Percentiles rank a stretch among this genome's conserved stretches.
phyloP scores from a whole-genome alignment of 441 rosid genomes.

The Lepidium campestre region DNA sequence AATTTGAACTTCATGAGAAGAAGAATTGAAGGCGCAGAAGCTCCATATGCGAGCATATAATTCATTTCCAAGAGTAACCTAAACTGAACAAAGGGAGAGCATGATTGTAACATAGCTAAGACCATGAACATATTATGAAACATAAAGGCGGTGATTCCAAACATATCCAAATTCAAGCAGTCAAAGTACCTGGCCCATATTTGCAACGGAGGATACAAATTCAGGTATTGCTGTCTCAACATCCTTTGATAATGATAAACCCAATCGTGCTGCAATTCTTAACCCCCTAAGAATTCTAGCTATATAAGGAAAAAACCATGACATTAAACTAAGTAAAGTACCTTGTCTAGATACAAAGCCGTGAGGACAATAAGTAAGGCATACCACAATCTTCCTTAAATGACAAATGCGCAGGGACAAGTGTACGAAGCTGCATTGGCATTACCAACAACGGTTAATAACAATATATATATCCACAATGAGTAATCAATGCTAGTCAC shows the following conservation, averaged over 20 bases:
- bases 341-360: slow-evolving; percentile 14
- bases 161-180: background rate
- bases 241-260: slow-evolving; percentile 66
- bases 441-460: slow-evolving; percentile 10
- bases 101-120: slow-evolving; percentile 20
- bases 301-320: slow-evolving; percentile 28
- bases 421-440: slow-evolving; percentile 64
- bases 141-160: background rate
- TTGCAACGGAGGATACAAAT: slow-evolving; percentile 48
- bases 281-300: slow-evolving; percentile 92
- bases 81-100: slow-evolving; percentile 44
- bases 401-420: slow-evolving; percentile 70
- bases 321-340: slow-evolving; percentile 2
- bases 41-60: slow-evolving; percentile 94
- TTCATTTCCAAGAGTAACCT: slow-evolving; percentile 85
- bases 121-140: slow-evolving; percentile 8
- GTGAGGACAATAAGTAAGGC: slow-evolving; percentile 30
- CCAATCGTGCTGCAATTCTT: slow-evolving; percentile 86
- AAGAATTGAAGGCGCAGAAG: slow-evolving; percentile 69
- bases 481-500: slow-evolving; percentile 35
- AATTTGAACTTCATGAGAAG: slow-evolving; percentile 80
- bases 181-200: slow-evolving; percentile 57
- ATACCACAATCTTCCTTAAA: slow-evolving; percentile 88
- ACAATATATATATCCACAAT: background rate
- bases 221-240: slow-evolving; percentile 58